Percentiles rank a stretch among this genome's conserved stretches.
These are phyloP conservation scores for Striga hermonthica DNA, from an alignment of 305 asterid species.

Conservation along the genomic window DNA sequence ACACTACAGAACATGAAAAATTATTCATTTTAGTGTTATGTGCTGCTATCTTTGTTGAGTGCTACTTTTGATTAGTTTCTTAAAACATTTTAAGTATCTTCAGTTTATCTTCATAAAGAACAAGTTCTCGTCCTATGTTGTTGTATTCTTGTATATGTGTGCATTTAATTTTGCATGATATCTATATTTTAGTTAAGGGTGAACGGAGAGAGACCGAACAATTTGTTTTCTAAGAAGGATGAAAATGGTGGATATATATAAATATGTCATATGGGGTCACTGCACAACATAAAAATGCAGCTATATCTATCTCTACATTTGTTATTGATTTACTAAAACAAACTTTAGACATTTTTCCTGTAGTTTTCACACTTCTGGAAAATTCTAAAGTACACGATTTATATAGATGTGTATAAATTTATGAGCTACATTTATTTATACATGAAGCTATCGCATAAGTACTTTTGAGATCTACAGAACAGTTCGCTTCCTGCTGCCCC, in stretches of 20 bases:
- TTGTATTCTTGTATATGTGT: too few species aligned
- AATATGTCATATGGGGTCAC: conserved; percentile 19
- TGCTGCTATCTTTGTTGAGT: too few species aligned
- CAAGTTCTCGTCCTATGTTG: too few species aligned
- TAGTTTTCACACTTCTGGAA: not conserved
- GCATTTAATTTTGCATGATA: not conserved
- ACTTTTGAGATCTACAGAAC: conserved; percentile 28
- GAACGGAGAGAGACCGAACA: not conserved
- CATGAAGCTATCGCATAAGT: conserved; percentile 32
- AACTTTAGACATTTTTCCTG: not conserved
- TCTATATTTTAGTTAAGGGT: not conserved
- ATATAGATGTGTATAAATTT: not conserved
- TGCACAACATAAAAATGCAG: conserved; percentile 26
- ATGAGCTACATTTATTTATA: conserved; percentile 16
- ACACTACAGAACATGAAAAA: too few species aligned
- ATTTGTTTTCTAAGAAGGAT: conserved; percentile 21
- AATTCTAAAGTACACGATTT: not conserved
- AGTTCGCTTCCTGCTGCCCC: conserved; percentile 27
- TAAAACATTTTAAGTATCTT: too few species aligned
- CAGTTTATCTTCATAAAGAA: too few species aligned
- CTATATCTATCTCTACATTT: conserved; percentile 16
- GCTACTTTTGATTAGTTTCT: too few species aligned
- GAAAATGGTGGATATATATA: not conserved
- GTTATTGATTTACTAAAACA: not conserved
- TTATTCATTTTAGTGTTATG: too few species aligned